Percentiles rank a stretch among this genome's conserved stretches.
phyloP scores from a whole-genome alignment of 345 rosid species.

The rapeseed (Brassica napus) region Da-Ae NC_063452.1:1534501-1535000 shows the following conservation, averaged over 20 bases:
- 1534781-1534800: conserved; percentile 23
- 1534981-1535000: conserved; percentile 47
- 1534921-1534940: conserved; percentile 56
- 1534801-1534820: conserved; percentile 60
- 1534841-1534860: conserved; percentile 53
- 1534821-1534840: conserved; percentile 61
- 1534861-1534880: conserved; percentile 58
- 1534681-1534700: conserved; percentile 70
- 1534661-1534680: conserved; percentile 95
- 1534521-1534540: too few species aligned
- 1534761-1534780: conserved; percentile 16
- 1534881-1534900: conserved; percentile 52
- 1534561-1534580: too few species aligned
- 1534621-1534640: conserved; percentile 85
- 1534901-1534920: conserved; percentile 38
- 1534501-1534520: conserved; percentile 4
- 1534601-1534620: conserved; percentile 62
- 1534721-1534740: conserved; percentile 62
- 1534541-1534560: too few species aligned
- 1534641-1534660: conserved; percentile 95
- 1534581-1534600: conserved; percentile 51
- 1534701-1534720: conserved; percentile 73
- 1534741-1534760: conserved; percentile 38
- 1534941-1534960: conserved; percentile 41
- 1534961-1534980: conserved; percentile 41